phyloP scores from a whole-genome alignment of 805 yeast species.

The Nakazawaea ambrosiae region DNA sequence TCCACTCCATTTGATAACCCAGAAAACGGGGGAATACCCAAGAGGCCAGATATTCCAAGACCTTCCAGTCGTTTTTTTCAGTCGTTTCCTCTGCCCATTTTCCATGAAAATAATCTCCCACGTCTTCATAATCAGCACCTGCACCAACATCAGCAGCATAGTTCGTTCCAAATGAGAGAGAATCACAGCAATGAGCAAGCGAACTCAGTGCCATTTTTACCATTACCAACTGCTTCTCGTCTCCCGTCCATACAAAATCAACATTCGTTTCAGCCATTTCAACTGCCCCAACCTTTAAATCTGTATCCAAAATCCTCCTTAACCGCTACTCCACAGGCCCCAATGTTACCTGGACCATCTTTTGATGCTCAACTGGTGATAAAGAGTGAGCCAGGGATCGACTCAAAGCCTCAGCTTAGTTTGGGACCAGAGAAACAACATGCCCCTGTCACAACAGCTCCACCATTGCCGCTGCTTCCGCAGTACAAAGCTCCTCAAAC shows the following conservation, averaged over 20 bases:
- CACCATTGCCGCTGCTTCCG: neutral
- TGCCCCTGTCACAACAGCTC: neutral
- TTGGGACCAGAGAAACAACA: neutral
- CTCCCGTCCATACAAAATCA: neutral
- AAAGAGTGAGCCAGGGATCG: too few relatives aligned
- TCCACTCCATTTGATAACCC: neutral
- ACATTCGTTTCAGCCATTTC: neutral
- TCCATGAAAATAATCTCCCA: too few relatives aligned
- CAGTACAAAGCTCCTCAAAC: neutral
- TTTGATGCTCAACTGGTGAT: too few relatives aligned
- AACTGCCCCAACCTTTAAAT: too few relatives aligned
- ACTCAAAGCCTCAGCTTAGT: neutral
- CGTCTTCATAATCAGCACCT: too few relatives aligned
- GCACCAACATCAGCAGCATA: too few relatives aligned
- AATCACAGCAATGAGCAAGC: too few relatives aligned
- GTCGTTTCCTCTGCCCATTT: conserved; percentile 4
- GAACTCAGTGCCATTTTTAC: neutral
- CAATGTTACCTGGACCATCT: too few relatives aligned
- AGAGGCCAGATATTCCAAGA: conserved; percentile 9
- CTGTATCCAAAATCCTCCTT: too few relatives aligned
- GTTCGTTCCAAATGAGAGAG: too few relatives aligned
- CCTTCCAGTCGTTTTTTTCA: conserved; percentile 7
- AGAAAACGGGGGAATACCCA: neutral
- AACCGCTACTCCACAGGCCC: too few relatives aligned
- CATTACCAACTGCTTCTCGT: neutral